Base-by-base conservation (phyloP, 2,329 filamentous ascomycete genomes). In the Botrytis deweyae region DNA sequence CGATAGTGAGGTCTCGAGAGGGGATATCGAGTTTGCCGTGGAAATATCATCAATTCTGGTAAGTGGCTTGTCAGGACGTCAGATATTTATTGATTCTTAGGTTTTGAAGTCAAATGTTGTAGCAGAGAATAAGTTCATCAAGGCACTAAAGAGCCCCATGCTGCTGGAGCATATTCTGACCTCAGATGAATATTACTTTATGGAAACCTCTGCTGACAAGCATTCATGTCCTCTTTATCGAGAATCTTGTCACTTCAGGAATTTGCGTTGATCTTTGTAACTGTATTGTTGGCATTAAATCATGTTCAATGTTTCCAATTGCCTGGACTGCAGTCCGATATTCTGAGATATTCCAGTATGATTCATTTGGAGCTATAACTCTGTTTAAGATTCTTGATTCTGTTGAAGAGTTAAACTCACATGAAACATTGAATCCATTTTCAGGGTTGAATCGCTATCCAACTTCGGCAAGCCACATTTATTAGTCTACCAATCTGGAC, bases 51-150 rank as follows among this genome's bases (percentile, higher is more conserved):
- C 29, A n/a, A n/a, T 52, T n/a, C 25, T 12, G 12, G 49, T 14
- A 55, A n/a, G 1, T 0, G 5, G 25, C 0, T 55, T n/a, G 4
- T n/a, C 25, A 55, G 12, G 1, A 55, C 6, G 1, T 0, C 12
- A 55, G 25, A 29, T 16, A n/a, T 6, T n/a, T 18, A 14, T 38
- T 61, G 33, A 6, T 14, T 61, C 18, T 38, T 25, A 0, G 9
- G 0, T 12, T 4, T 20, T 61, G 0, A 3, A 20, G 33, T 58
- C 46, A 16, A 55, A 38, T 0, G 14, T 22, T 38, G 2, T 12
- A 2, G 6, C 18, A 1, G 33, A 2, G 38, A 25, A 7, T 1
- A 14, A 22, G 9, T 4, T 25, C 1, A 55, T 29, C 29, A 29
- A 29, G 29, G 29, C 29, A 29, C 29, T 29, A 29, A 29, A 29